Evolutionary conservation across 2,329 filamentous ascomycete species (phyloP).

Genomic region (Sarocladiaceae sp.): DNA sequence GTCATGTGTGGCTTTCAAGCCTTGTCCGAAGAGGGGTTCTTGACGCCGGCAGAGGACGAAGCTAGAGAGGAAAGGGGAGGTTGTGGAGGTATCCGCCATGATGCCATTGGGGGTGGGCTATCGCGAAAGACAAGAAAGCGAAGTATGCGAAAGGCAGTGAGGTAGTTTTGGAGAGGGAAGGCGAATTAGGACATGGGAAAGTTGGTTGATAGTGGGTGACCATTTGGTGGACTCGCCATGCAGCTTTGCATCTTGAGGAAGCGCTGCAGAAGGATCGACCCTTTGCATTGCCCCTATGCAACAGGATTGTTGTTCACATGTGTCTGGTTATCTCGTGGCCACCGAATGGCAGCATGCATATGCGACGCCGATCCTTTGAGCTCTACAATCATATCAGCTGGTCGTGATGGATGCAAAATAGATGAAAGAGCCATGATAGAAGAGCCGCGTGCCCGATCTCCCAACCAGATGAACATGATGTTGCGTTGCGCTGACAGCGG

Average conservation of each 20-base stretch:
- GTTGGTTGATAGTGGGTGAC: not conserved
- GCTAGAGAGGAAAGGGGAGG: not conserved
- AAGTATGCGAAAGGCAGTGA: not conserved
- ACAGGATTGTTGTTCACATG: too few species aligned
- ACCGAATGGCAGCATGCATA: not conserved
- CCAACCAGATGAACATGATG: not conserved
- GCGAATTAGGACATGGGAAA: not conserved
- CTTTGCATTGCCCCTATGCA: not conserved
- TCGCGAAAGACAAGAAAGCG: not conserved
- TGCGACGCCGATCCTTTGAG: not conserved
- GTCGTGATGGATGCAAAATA: not conserved
- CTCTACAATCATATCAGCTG: not conserved
- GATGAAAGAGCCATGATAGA: too few species aligned
- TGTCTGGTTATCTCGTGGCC: not conserved
- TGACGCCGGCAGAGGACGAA: not conserved
- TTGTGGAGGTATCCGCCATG: not conserved
- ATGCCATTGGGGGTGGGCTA: not conserved
- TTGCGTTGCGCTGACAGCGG: not conserved
- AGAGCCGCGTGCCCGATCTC: not conserved
- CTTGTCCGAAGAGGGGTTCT: not conserved
- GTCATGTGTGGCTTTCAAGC: too few species aligned
- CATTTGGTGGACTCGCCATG: not conserved
- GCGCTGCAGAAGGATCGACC: not conserved
- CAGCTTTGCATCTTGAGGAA: conserved; percentile 3
- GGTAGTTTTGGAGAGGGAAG: not conserved